Evolutionary conservation across 2,329 filamentous ascomycete species (phyloP).

Genomic region (Colletotrichum abscissum): DNA sequence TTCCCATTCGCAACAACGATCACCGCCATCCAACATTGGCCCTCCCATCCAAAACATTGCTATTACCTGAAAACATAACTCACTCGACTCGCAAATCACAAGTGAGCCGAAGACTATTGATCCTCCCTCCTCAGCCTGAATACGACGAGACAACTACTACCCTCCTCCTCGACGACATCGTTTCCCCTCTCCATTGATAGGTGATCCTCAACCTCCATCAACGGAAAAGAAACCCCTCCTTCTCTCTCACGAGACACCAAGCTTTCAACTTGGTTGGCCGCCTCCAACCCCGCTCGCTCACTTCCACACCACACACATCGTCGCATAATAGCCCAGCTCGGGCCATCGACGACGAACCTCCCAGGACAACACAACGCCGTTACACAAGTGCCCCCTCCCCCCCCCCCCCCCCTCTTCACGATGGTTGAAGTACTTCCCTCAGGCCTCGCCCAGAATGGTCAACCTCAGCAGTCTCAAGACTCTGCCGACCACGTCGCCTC

Average conservation of each 20-base stretch:
- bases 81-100: not conserved
- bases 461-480: constrained; percentile 30
- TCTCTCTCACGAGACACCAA: not conserved
- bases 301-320: constrained; percentile 7
- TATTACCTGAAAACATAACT: constrained; percentile 22
- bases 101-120: not conserved
- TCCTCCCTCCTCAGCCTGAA: not conserved
- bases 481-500: constrained; percentile 33
- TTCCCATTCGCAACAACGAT: constrained; percentile 8
- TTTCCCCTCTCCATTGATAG: not conserved
- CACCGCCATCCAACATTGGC: constrained; percentile 39
- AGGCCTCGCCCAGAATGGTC: constrained; percentile 35
- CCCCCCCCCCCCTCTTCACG: constrained; percentile 16
- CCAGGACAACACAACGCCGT: not conserved
- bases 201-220: not conserved
- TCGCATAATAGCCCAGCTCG: constrained; percentile 16
- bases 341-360: not conserved
- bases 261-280: constrained; percentile 12
- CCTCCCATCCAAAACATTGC: constrained; percentile 36
- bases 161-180: not conserved
- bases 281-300: constrained; percentile 13
- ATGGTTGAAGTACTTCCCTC: constrained; percentile 48
- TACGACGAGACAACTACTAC: constrained; percentile 1
- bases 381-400: not conserved
- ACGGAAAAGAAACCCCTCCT: not conserved